These are phyloP conservation scores for Ustilago cynodontis DNA, from an alignment of 1,284 basidiomycete genomes.

Conservation along the genomic window DNA sequence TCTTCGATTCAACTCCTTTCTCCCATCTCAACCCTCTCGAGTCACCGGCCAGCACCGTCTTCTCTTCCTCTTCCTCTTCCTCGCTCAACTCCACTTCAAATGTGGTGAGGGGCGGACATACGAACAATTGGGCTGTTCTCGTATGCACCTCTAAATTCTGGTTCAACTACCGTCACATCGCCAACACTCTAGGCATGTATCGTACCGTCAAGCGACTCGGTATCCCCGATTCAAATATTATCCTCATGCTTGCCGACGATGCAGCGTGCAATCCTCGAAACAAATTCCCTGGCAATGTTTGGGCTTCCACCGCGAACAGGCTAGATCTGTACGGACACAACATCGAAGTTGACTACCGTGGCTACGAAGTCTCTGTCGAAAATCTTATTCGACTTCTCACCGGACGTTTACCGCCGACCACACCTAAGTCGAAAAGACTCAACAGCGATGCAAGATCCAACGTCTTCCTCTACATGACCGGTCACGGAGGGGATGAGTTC, in stretches of 20 bases:
- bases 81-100: not conserved
- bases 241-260: constrained; percentile 98
- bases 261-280: constrained; percentile 94
- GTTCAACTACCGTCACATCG: constrained; percentile 99
- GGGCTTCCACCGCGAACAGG: constrained; percentile 81
- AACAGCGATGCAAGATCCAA: constrained; percentile 92
- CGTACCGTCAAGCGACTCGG: constrained; percentile 97
- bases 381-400: constrained; percentile 92
- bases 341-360: constrained; percentile 97
- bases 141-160: constrained; percentile 94
- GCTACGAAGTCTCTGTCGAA: constrained; percentile 97
- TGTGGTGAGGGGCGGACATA: constrained; percentile 51
- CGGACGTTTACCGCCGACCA: constrained; percentile 69
- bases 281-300: constrained; percentile 90
- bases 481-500: constrained; percentile 97
- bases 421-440: constrained; percentile 90
- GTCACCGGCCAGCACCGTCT: not conserved
- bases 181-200: constrained; percentile 98
- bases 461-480: constrained; percentile 97
- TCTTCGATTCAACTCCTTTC: constrained; percentile 32
- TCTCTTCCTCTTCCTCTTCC: not conserved
- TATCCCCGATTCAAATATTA: constrained; percentile 97
- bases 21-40: not conserved
- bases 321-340: constrained; percentile 95
- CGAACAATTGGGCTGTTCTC: constrained; percentile 98